These are phyloP conservation scores for Dactylellina cionopaga DNA, from an alignment of 2,329 filamentous ascomycete genomes.

Conservation along the genomic window DNA sequence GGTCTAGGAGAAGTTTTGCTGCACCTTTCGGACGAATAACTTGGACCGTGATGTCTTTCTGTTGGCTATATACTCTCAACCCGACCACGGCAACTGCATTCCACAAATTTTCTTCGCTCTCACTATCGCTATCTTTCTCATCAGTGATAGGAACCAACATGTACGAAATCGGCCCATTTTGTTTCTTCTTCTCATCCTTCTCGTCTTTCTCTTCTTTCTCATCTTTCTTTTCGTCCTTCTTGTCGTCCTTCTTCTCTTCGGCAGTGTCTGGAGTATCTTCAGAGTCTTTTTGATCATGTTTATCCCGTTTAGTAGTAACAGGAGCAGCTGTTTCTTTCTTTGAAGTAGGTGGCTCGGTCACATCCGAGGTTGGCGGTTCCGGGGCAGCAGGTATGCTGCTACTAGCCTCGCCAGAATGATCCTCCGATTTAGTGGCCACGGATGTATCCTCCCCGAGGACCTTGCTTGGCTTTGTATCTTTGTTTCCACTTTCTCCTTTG, in stretches of 20 bases:
- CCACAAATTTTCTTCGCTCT: conserved; percentile 70
- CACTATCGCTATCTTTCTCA: conserved; percentile 65
- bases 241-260: conserved; percentile 22
- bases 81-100: conserved; percentile 72
- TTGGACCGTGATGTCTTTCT: conserved; percentile 52
- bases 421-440: conserved; percentile 11
- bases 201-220: conserved; percentile 53
- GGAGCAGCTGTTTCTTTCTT: conserved; percentile 10
- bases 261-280: background rate
- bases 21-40: conserved; percentile 44
- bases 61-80: conserved; percentile 66
- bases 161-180: conserved; percentile 11
- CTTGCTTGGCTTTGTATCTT: conserved; percentile 50
- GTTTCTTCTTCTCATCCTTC: conserved; percentile 53
- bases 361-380: conserved; percentile 24
- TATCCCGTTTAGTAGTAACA: background rate
- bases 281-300: background rate
- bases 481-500: conserved; percentile 52
- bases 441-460: conserved; percentile 54
- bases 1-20: conserved; percentile 27
- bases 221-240: conserved; percentile 23
- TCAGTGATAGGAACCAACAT: conserved; percentile 42
- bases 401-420: background rate
- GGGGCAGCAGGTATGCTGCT: conserved; percentile 11
- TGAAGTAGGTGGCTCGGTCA: conserved; percentile 16